Evolutionary conservation across 768 basidiomycete genomes (phyloP).

Genomic region (Mycena filopes): DNA sequence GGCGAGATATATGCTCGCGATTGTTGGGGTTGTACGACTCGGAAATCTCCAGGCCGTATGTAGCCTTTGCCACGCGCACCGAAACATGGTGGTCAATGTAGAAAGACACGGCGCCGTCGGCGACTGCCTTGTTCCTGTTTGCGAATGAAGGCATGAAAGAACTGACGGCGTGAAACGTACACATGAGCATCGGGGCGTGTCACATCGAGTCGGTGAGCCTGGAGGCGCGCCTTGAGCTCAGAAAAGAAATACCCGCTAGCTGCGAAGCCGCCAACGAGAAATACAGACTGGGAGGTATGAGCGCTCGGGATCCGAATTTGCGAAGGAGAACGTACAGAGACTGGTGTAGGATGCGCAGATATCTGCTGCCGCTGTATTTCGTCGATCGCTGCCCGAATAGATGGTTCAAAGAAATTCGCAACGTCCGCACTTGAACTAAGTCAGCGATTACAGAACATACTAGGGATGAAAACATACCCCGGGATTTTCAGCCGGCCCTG

Average conservation of each 20-base stretch:
- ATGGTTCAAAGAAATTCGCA: conserved; percentile 55
- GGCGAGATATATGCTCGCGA: not conserved
- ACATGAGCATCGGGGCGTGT: conserved; percentile 57
- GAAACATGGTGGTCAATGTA: conserved; percentile 29
- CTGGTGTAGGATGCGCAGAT: conserved; percentile 36
- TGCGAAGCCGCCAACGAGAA: conserved; percentile 65
- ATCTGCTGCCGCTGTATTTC: conserved; percentile 47
- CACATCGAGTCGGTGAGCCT: conserved; percentile 45
- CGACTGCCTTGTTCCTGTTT: conserved; percentile 29
- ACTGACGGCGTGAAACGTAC: conserved; percentile 44
- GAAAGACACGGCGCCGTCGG: conserved; percentile 31
- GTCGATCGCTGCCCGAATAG: conserved; percentile 48
- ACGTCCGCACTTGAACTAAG: conserved; percentile 49
- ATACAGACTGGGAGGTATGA: conserved; percentile 43
- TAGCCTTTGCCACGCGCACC: conserved; percentile 18
- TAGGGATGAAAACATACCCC: conserved; percentile 37
- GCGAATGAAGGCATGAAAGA: not conserved
- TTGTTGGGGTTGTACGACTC: conserved; percentile 6
- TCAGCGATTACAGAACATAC: not conserved
- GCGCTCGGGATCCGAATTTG: not conserved
- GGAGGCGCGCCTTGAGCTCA: conserved; percentile 50
- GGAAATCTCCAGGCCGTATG: conserved; percentile 9
- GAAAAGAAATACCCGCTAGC: conserved; percentile 61
- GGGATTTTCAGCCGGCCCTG: conserved; percentile 58
- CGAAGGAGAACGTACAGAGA: conserved; percentile 41